Base-by-base conservation (phyloP, 306 rosid species). In the Fagus sylvatica region DNA sequence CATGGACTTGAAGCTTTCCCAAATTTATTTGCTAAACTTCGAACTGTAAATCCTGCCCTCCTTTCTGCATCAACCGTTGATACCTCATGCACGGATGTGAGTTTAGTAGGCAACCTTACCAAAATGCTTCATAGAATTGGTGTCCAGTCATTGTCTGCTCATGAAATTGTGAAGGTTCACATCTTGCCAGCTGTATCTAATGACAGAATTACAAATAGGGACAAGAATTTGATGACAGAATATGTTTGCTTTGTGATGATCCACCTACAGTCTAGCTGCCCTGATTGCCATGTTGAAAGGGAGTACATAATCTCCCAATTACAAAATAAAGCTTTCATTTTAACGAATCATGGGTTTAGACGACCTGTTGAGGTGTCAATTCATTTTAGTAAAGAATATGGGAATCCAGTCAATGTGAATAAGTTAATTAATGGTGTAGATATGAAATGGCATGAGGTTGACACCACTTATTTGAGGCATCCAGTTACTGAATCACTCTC, bases 151-250 rank as follows among this genome's bases (percentile, higher is more conserved):
- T 84, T 94, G 87, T 94, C 97, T 81, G 92, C 85, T 10, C 98
- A 94, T 82, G 98, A 90, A 79, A 90, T 94, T 85, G 84, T 94
- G 67, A 92, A 89, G 86, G 84, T 84, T 74, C 96, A 94, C 75
- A 86, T 94, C 86, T 82, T 94, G 78, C 97, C 97, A 59, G 87
- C 90, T 48, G 62, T 94, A 64, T 87, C 91, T 54, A 85, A 84
- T 46, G 80, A 77, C 53, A 78, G 73, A 71, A 77, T 85, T 80
- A 73, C 74, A 72, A 72, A 76, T 65, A 55, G 74, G 67, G 82
- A 88, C 76, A 77, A 59, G 68, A 70, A 75, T 80, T 79, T 92
- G 88, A 88, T 92, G 97, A 81, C 84, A 15, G 98, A 92, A 80
- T 94, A 92, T 88, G 77, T 88, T 60, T 92, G 97, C 79, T 92